These are phyloP conservation scores for Phytophthora litchii DNA, from an alignment of 352 stramenopile species.

Conservation along the genomic window DNA sequence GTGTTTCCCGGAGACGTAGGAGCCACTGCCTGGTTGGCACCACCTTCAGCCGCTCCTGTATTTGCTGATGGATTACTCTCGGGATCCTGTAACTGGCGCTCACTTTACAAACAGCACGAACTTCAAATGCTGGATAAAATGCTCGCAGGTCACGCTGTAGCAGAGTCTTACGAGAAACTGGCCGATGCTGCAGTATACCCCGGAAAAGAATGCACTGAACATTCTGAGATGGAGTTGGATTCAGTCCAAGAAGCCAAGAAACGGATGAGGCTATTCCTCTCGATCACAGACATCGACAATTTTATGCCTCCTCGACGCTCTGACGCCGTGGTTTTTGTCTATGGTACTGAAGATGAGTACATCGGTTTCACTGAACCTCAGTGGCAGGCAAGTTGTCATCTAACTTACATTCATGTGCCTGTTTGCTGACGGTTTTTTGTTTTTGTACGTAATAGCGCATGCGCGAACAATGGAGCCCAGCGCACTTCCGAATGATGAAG, in stretches of 20 bases:
- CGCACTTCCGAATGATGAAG: constrained; percentile 67
- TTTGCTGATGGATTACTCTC: constrained; percentile 80
- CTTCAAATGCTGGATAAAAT: constrained; percentile 76
- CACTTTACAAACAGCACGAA: constrained; percentile 73
- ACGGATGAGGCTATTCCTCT: constrained; percentile 76
- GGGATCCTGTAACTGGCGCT: constrained; percentile 78
- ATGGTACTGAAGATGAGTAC: constrained; percentile 82
- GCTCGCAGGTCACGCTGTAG: constrained; percentile 44
- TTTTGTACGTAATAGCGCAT: constrained; percentile 42
- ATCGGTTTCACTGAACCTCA: constrained; percentile 65
- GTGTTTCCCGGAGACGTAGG: constrained; percentile 74
- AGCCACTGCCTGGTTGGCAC: constrained; percentile 70
- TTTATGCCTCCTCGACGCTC: constrained; percentile 64
- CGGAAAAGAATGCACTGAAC: constrained; percentile 1
- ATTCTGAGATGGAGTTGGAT: constrained; percentile 31
- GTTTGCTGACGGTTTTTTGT: background rate
- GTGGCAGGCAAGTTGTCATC: constrained; percentile 47
- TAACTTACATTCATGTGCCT: background rate
- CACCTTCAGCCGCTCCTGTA: constrained; percentile 68
- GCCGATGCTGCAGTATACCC: background rate
- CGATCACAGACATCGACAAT: constrained; percentile 86
- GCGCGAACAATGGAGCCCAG: constrained; percentile 56
- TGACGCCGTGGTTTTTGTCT: constrained; percentile 78
- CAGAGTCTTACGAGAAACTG: constrained; percentile 32
- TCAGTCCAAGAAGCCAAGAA: constrained; percentile 76